A percentile compares a stretch with the other conserved stretches of the same genome.
phyloP scores from a whole-genome alignment of 163 green algal species.

The Chloromonas sp. region DNA sequence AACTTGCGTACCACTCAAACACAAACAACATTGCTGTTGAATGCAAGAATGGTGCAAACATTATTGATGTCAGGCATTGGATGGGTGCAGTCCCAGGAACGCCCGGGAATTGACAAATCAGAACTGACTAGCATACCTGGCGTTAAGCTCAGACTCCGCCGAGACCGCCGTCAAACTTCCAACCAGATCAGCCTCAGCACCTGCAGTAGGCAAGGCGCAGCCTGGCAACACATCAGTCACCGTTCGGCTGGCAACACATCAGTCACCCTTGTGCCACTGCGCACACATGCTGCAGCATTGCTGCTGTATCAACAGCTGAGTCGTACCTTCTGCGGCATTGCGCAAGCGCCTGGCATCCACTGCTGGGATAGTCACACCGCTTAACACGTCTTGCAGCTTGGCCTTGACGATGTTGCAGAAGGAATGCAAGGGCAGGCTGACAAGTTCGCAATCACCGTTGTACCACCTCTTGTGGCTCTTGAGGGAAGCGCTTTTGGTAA shows the following conservation, averaged over 20 bases:
- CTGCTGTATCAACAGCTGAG: not conserved
- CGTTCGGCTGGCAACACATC: not conserved
- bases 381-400: not conserved
- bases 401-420: constrained; percentile 1
- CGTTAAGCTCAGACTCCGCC: not conserved
- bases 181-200: not conserved
- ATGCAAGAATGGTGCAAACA: not conserved
- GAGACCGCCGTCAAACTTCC: not conserved
- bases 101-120: not conserved
- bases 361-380: not conserved
- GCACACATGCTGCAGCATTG: not conserved
- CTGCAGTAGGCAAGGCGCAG: not conserved
- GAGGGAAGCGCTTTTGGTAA: not conserved
- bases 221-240: not conserved
- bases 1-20: not conserved
- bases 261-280: not conserved
- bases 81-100: not conserved
- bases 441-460: not conserved
- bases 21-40: not conserved
- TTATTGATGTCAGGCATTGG: not conserved
- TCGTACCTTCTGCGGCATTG: not conserved
- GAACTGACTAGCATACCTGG: not conserved
- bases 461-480: not conserved
- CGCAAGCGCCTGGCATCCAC: not conserved
- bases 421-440: not conserved